Percentiles rank a stretch among this genome's conserved stretches.
phyloP scores from a whole-genome alignment of 1,139 yeast species.

The Candida sp. region DNA sequence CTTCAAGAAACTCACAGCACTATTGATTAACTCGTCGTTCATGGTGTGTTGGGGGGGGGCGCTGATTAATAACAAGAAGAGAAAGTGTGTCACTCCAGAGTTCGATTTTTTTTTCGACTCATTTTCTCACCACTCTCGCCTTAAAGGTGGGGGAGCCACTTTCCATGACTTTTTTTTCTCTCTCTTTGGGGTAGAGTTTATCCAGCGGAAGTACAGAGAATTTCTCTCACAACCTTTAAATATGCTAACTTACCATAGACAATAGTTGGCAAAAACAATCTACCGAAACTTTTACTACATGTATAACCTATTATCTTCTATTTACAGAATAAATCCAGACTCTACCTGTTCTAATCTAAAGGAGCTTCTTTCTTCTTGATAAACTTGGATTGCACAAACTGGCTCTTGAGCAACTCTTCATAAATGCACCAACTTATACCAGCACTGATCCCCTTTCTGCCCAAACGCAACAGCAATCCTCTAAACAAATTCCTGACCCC shows the following conservation, averaged over 20 bases:
- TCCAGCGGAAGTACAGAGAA: slow-evolving; percentile 7
- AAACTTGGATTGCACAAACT: slow-evolving; percentile 10
- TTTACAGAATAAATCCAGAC: neutral
- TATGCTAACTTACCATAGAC: no score
- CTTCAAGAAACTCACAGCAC: slow-evolving; percentile 81
- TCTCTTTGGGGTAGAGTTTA: neutral
- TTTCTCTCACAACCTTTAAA: no score
- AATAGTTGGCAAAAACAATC: neutral
- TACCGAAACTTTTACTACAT: neutral
- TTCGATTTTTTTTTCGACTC: slow-evolving; percentile 1
- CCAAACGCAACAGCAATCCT: slow-evolving; percentile 80
- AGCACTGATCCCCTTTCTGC: slow-evolving; percentile 89
- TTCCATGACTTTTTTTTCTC: neutral
- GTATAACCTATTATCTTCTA: slow-evolving; percentile 3
- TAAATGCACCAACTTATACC: slow-evolving; percentile 98
- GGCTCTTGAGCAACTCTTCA: slow-evolving; percentile 73
- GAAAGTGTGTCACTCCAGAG: slow-evolving; percentile 3
- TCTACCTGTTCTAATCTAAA: slow-evolving; percentile 2
- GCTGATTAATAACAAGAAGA: neutral
- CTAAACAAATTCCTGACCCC: slow-evolving; percentile 70
- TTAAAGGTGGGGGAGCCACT: neutral
- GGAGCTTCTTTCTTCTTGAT: slow-evolving; percentile 6
- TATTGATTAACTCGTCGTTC: slow-evolving; percentile 74
- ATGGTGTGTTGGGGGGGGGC: slow-evolving; percentile 25
- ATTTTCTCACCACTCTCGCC: neutral